Percentiles rank a stretch among this genome's conserved stretches.
Evolutionary conservation across 768 basidiomycete genomes (phyloP).

Genomic region (Lentinula boryana): DNA sequence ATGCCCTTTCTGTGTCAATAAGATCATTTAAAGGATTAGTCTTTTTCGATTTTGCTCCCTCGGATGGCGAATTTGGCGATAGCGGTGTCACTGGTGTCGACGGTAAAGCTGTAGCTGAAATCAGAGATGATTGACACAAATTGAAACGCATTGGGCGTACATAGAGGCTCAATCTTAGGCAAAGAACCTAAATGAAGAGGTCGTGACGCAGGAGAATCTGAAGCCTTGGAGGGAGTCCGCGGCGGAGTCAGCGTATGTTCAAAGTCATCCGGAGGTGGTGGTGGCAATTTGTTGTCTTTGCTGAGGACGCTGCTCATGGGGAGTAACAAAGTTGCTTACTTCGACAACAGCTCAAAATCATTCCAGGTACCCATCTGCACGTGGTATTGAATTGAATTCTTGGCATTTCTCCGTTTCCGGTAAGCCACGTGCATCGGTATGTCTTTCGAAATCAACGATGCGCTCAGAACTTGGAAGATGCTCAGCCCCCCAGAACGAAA

Average conservation of each 20-base stretch:
- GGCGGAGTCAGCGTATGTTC: neutral
- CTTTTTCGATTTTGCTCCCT: constrained; percentile 49
- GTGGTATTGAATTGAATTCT: neutral
- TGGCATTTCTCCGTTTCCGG: neutral
- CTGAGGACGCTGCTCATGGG: constrained; percentile 1
- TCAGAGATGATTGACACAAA: neutral
- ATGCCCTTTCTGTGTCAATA: constrained; percentile 87
- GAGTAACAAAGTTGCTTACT: neutral
- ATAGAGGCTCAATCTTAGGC: neutral
- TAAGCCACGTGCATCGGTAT: neutral
- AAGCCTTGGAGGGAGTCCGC: neutral
- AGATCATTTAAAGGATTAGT: constrained; percentile 86
- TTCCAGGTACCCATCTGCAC: neutral
- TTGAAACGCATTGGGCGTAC: neutral
- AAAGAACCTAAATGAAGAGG: neutral
- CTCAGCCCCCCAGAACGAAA: neutral
- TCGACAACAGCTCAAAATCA: neutral
- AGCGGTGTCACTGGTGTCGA: constrained; percentile 31
- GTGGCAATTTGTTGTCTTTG: neutral
- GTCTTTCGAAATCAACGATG: neutral
- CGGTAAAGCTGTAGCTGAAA: constrained; percentile 18
- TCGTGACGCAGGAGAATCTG: neutral
- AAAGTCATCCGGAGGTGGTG: constrained; percentile 1
- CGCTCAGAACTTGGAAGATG: neutral
- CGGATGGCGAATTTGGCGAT: constrained; percentile 21